Evolutionary conservation across 148 eudicot species (phyloP), one percentile per base, ranked within the genome.

Genomic region (Selenicereus undatus): DNA sequence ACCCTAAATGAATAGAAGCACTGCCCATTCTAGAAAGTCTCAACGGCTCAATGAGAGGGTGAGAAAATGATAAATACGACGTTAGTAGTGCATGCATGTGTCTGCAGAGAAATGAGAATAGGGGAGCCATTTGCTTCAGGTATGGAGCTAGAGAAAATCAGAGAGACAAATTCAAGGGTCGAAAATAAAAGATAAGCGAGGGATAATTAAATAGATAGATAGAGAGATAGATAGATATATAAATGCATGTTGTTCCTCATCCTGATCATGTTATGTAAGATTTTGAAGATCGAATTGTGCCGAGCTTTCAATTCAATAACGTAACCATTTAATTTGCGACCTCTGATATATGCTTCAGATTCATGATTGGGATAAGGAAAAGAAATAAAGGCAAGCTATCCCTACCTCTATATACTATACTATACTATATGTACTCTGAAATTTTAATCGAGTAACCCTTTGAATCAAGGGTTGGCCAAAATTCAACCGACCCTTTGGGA

Each of bases 291-390:
- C 81, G 85, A 86, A 85, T 87, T 89, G 83, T n/a, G n/a, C n/a
- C n/a, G 85, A 85, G 85, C 88, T 75, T 81, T 78, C 84, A 77
- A 77, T 39, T 39, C 43, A 39, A 39, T 39, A 39, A 39, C 7
- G 43, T 39, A 7, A 39, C 43, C 43, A 39, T 39, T 39, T 39
- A 39, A 39, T 39, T 39, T 39, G 43, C 3, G 43, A 39, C 43
- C 43, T 39, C 43, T 39, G 43, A 39, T 39, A 39, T 39, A 35
- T 81, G 71, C 30, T 73, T 24, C 17, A 39, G 43, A 39, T 74
- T 81, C 87, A 84, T 84, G 81, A 84, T 84, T 84, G 87, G 76
- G 84, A 69, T 81, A 78, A 78, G 66, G 82, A 81, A 84, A 73
- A 66, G 16, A 35, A 24, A 48, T 12, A 52, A 66, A 48, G 39